Evolutionary conservation across 2,329 filamentous ascomycete species (phyloP), one percentile per base, ranked within the genome.

Genomic region (Sporothrix brunneoviolacea): DNA sequence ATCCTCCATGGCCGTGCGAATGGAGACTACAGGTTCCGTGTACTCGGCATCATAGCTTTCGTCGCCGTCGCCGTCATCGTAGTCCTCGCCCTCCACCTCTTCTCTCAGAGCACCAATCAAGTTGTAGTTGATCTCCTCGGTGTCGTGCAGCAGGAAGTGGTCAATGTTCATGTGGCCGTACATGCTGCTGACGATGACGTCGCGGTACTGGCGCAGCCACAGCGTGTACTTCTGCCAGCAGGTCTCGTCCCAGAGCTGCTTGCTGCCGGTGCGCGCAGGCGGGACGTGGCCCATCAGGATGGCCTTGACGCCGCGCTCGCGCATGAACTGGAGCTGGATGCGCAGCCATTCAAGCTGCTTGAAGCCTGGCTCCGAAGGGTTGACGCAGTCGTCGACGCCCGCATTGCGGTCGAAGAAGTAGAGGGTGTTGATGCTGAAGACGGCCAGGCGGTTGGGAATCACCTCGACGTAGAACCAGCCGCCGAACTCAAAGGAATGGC

Each of bases 121-220:
- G 22, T 71, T 68, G 42, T 89, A 75, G 54, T 86, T 76, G 48
- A 96, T 75, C 1, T 95, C 79, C 36, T 86, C 75, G 51, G 83
- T 88, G 64, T 97, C 91, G 60, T 95, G 88, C 15, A 98, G 71
- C 62, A 97, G 79, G 67, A 98, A 98, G 66, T 98, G 93, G 61
- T 98, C 93, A 57, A 96, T 87, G 62, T 98, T 98, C 93, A 98
- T 97, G 65, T 98, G 93, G 2, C 91, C 93, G 62, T 86, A 98
- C 6, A 95, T 63, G 22, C 82, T 82, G 12, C 80, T 82, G 18
- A 91, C 76, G 18, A 98, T 76, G 33, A 98, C 84, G 65, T 98
- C 93, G 30, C 93, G 86, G 66, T 90, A 98, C 65, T 94, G 89
- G 58, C 82, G 79, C 61, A 91, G 71, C 89, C 91, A 97, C 4